Evolutionary conservation across 352 stramenopile genomes (phyloP).

Genomic region (Phytophthora capsici): DNA sequence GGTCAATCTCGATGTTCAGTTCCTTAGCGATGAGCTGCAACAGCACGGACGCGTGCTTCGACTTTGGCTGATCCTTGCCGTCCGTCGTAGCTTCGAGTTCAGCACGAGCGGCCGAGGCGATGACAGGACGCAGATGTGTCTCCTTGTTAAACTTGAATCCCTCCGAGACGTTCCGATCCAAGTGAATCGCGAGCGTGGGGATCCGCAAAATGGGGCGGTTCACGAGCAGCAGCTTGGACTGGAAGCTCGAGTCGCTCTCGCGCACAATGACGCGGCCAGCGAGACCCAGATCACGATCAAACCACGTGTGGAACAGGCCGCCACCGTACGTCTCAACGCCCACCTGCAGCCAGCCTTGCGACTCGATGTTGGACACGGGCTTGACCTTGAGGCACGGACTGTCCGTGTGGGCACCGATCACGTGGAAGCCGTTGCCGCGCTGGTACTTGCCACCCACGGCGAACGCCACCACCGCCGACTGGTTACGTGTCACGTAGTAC

Average conservation of each 20-base stretch:
- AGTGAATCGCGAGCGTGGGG: conserved; percentile 97
- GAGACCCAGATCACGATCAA: conserved; percentile 96
- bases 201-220: conserved; percentile 95
- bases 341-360: conserved; percentile 85
- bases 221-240: conserved; percentile 91
- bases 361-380: conserved; percentile 91
- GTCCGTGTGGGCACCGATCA: conserved; percentile 98
- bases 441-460: conserved; percentile 93
- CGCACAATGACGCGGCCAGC: conserved; percentile 93
- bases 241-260: conserved; percentile 72
- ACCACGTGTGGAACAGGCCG: conserved; percentile 98
- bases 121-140: conserved; percentile 95
- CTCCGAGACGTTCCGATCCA: conserved; percentile 90
- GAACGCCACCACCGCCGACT: conserved; percentile 96
- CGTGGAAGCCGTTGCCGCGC: conserved; percentile 94
- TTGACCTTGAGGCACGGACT: conserved; percentile 96
- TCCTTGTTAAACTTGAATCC: conserved; percentile 97
- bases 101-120: conserved; percentile 83
- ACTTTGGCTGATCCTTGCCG: conserved; percentile 59
- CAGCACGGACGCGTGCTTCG: conserved; percentile 93
- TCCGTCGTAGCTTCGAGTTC: conserved; percentile 83
- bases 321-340: conserved; percentile 88
- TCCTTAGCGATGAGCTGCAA: conserved; percentile 93
- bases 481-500: conserved; percentile 98
- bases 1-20: conserved; percentile 76